Conservation (phyloP, 2,329 filamentous ascomycete genomes). For the Aspergillus sp. region DNA sequence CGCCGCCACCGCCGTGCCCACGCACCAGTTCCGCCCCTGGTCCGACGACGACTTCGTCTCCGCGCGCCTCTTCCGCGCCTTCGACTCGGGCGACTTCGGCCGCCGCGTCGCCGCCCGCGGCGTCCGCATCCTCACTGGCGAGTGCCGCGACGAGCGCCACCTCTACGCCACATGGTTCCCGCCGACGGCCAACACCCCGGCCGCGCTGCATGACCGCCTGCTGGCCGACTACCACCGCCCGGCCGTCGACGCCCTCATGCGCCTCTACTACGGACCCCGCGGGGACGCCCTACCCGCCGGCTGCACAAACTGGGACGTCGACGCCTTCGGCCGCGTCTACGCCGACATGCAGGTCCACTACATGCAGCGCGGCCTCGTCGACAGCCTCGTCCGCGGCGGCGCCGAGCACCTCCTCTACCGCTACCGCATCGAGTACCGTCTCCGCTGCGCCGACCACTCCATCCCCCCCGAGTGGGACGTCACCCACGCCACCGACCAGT, state of each 20-base stretch:
- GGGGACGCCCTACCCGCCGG: slow-evolving; percentile 35
- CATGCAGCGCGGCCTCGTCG: slow-evolving; percentile 52
- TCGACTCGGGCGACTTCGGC: slow-evolving; percentile 52
- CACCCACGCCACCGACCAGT: slow-evolving; percentile 54
- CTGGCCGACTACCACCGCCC: slow-evolving; percentile 52
- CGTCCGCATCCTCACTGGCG: slow-evolving; percentile 53
- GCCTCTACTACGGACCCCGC: slow-evolving; percentile 42
- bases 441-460: slow-evolving; percentile 44
- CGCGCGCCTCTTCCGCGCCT: slow-evolving; percentile 42
- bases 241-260: slow-evolving; percentile 45
- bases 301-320: slow-evolving; percentile 45
- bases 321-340: slow-evolving; percentile 56
- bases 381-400: slow-evolving; percentile 43
- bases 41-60: slow-evolving; percentile 52
- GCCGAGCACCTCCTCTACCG: slow-evolving; percentile 48
- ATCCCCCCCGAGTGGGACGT: slow-evolving; percentile 52
- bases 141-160: slow-evolving; percentile 54
- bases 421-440: slow-evolving; percentile 56
- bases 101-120: slow-evolving; percentile 43
- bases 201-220: slow-evolving; percentile 46
- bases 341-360: slow-evolving; percentile 57
- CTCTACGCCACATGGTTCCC: slow-evolving; percentile 53
- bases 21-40: slow-evolving; percentile 56
- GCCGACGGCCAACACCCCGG: slow-evolving; percentile 40
- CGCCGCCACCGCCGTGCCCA: slow-evolving; percentile 41